Base-by-base conservation (phyloP, 768 basidiomycete genomes). In the Trametes villosa region DNA sequence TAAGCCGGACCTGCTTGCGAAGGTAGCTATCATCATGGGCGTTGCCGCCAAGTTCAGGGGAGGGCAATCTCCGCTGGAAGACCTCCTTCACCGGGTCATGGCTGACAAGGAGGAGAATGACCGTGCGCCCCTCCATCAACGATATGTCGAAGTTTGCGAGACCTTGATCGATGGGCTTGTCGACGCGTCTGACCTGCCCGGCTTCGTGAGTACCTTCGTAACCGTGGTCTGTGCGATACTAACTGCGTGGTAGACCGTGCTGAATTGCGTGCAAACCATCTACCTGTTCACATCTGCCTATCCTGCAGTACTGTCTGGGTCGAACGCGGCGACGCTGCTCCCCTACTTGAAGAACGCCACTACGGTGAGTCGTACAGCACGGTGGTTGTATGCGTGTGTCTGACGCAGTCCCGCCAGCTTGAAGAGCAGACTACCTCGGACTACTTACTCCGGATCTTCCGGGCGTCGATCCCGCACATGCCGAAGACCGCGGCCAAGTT, bases 401-500 rank as follows among this genome's bases (percentile, higher is more conserved):
- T 42, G 6, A 40, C 26, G n/a, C 24, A 42, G 60, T 44, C 52
- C 53, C 18, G 66, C 51, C 15, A 96, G 94, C 47, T 80, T 4
- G 96, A 98, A 56, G 96, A 98, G 63, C 84, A 94, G 64, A 78
- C 82, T 0, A 90, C 89, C 5, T 87, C 88, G 1, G 96, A 98
- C 70, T 91, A 92, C 70, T 75, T 99, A 4, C 81, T 98, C 40
- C 90, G 90, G 64, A 92, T 96, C 41, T 98, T 97, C 77, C 83
- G 91, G 30, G 83, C 83, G 18, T 88, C 88, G 2, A 87, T 98
- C 31, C 92, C 93, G 2, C 82, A 87, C 63, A 90, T 96, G 88
- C 94, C 95, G 0, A 92, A 90, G 75, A 94, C 93, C 0, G 89
- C 93, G 0, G 81, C 84, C 13, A 94, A 90, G 66, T 98, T 98